Base-by-base conservation (phyloP, 441 rosid species). In the Populus hybrid region DNA sequence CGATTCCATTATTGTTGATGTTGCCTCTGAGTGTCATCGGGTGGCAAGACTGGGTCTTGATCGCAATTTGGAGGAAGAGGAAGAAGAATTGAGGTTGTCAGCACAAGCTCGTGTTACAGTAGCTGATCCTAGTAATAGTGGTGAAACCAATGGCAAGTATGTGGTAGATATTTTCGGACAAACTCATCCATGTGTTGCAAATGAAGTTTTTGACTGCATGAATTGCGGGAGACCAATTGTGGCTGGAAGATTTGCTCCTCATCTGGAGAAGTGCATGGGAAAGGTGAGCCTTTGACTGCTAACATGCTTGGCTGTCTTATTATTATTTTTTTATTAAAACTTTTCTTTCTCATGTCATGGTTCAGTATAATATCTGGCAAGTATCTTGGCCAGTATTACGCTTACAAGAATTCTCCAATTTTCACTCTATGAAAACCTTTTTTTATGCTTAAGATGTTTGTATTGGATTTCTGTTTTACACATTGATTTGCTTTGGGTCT, bases 191-290 rank as follows among this genome's bases (percentile, higher is more conserved):
- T 26, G 92, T 63, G 85, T 92, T 12, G 99, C 99, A 63, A 86
- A 10, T 83, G 97, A 95, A 82, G 78, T 95, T 74, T 91, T 93
- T 45, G 92, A 91, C 42, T 94, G 99, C 86, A 95, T 93, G 97
- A 95, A 94, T 84, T 94, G 99, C 81, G 90, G 97, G 42, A 82
- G 96, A 73, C 86, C 92, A n/a, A 89, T 92, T 71, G 82, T 88
- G 84, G 97, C 99, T 9, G 98, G 99, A 82, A 91, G 94, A 79
- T 92, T 93, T 79, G 98, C 99, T 86, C 97, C 97, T 82, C 99
- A 95, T 89, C 74, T 95, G 78, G 98, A 92, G 74, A 95, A 90
- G 85, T 95, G 99, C 89, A 92, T 95, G 97, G 99, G 99, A 78
- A 95, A 93, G 97, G 98, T 93, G 77, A 82, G 70, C 20, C 14